These are phyloP conservation scores for Russula lepida DNA, from an alignment of 768 basidiomycete species.

Conservation along the genomic window DNA sequence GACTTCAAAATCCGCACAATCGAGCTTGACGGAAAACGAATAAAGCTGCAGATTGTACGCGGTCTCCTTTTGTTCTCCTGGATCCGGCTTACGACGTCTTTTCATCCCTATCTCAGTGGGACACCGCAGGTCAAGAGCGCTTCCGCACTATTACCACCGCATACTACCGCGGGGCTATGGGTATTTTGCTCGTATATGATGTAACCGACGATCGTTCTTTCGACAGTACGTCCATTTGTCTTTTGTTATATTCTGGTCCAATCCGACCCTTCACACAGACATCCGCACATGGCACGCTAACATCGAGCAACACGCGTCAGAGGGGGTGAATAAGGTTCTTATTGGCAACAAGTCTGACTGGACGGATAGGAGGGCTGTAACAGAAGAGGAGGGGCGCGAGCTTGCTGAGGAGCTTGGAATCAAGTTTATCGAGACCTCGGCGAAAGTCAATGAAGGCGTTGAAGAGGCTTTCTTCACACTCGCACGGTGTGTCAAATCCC, in stretches of 20 bases:
- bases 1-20: constrained; percentile 99
- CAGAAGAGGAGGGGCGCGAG: constrained; percentile 85
- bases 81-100: not conserved
- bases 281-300: constrained; percentile 98
- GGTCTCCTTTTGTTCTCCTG: not conserved
- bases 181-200: constrained; percentile 97
- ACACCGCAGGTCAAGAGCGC: constrained; percentile 97
- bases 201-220: constrained; percentile 93
- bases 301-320: constrained; percentile 97
- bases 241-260: too few species aligned
- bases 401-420: constrained; percentile 92
- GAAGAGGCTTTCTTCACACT: constrained; percentile 98
- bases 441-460: constrained; percentile 94
- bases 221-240: constrained; percentile 62
- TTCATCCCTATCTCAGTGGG: constrained; percentile 57
- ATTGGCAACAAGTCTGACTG: constrained; percentile 99
- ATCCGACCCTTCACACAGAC: constrained; percentile 41
- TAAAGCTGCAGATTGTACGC: constrained; percentile 97
- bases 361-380: constrained; percentile 90
- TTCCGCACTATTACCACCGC: constrained; percentile 98
- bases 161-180: constrained; percentile 99
- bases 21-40: constrained; percentile 94
- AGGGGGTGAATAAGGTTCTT: constrained; percentile 98
- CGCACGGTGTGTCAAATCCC: constrained; percentile 58
- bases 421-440: constrained; percentile 95